Percentiles rank a stretch among this genome's conserved stretches.
Evolutionary conservation across 2,329 filamentous ascomycete species (phyloP).

Genomic region (Diplodia corticola): DNA sequence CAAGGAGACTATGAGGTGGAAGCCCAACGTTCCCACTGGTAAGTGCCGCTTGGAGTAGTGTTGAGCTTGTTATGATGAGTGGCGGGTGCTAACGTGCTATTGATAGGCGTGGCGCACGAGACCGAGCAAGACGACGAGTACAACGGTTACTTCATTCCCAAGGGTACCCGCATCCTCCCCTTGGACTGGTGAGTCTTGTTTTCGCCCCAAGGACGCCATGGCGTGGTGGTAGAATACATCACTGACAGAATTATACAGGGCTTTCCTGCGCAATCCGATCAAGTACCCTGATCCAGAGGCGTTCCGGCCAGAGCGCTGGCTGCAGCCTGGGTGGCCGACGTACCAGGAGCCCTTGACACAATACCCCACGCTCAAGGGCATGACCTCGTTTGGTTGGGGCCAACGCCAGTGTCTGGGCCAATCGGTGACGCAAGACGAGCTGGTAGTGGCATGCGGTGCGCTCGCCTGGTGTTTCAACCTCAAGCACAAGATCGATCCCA

Average conservation of each 20-base stretch:
- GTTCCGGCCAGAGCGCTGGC: slow-evolving; percentile 63
- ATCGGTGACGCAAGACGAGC: slow-evolving; percentile 59
- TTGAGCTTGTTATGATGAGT: background rate
- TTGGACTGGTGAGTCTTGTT: slow-evolving; percentile 24
- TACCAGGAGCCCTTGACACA: slow-evolving; percentile 64
- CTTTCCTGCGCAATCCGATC: slow-evolving; percentile 58
- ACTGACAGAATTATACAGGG: slow-evolving; percentile 39
- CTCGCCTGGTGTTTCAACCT: slow-evolving; percentile 52
- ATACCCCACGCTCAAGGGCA: slow-evolving; percentile 63
- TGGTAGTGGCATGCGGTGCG: slow-evolving; percentile 53
- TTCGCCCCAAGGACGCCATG: background rate
- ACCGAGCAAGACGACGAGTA: slow-evolving; percentile 40
- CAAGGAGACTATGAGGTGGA: slow-evolving; percentile 61
- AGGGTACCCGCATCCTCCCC: slow-evolving; percentile 30
- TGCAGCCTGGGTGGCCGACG: slow-evolving; percentile 63
- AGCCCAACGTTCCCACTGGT: slow-evolving; percentile 53
- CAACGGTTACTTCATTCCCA: slow-evolving; percentile 40
- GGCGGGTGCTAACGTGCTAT: background rate
- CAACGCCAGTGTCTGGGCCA: slow-evolving; percentile 64
- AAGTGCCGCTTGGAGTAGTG: background rate
- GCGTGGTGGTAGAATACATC: background rate
- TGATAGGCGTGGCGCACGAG: slow-evolving; percentile 36
- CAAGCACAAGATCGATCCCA: slow-evolving; percentile 50
- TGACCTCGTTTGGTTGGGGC: slow-evolving; percentile 67
- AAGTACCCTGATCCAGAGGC: slow-evolving; percentile 65